Conservation (phyloP, 495 filamentous ascomycete species). For the Elaphomyces granulatus region DNA sequence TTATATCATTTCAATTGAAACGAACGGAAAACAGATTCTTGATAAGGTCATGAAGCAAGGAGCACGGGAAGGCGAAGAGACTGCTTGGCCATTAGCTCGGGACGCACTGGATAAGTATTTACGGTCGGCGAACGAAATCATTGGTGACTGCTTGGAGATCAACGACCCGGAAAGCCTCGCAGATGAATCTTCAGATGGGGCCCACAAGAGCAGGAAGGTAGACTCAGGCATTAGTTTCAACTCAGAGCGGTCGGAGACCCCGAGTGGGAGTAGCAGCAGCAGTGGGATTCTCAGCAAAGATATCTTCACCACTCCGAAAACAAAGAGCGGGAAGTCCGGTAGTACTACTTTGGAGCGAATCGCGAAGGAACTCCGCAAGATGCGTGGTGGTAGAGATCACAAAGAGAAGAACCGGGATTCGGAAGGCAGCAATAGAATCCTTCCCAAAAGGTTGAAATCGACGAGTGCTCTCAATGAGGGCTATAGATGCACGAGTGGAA, state of each 20-base stretch:
- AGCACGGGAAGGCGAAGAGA: constrained; percentile 33
- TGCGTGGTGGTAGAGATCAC: constrained; percentile 20
- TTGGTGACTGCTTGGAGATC: constrained; percentile 43
- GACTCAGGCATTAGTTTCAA: constrained; percentile 53
- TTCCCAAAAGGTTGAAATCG: constrained; percentile 38
- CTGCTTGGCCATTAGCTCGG: constrained; percentile 42
- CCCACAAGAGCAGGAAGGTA: constrained; percentile 37
- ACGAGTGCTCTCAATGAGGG: constrained; percentile 26
- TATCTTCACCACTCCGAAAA: constrained; percentile 21
- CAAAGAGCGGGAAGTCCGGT: constrained; percentile 16
- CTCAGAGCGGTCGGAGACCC: constrained; percentile 16
- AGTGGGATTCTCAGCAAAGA: constrained; percentile 26
- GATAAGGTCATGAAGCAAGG: constrained; percentile 41
- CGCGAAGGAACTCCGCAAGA: constrained; percentile 39
- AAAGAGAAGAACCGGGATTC: constrained; percentile 8
- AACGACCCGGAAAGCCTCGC: constrained; percentile 32
- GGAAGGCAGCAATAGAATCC: constrained; percentile 18
- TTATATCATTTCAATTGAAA: constrained; percentile 47
- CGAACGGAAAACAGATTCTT: constrained; percentile 41
- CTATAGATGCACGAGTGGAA: constrained; percentile 8
- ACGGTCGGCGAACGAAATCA: constrained; percentile 40
- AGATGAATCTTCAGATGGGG: constrained; percentile 12
- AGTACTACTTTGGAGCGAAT: constrained; percentile 45
- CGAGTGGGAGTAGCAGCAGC: constrained; percentile 20
- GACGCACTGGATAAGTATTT: constrained; percentile 48